Evolutionary conservation across 2,329 filamentous ascomycete genomes (phyloP).

Genomic region (Neoscytalidium dimidiatum): DNA sequence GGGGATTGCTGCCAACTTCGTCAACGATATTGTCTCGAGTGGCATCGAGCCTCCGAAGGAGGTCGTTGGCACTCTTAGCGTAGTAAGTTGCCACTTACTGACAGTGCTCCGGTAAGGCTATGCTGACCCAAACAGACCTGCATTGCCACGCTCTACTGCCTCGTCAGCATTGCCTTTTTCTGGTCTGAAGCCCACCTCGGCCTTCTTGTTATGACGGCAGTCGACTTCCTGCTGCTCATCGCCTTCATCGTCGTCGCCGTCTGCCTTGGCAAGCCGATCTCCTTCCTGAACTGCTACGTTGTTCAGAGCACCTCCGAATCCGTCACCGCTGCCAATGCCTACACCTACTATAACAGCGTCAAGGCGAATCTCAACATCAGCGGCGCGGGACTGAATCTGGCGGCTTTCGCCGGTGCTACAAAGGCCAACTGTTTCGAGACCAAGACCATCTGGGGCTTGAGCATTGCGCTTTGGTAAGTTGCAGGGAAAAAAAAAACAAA

Average conservation of each 20-base stretch:
- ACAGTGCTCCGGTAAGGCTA: too few species aligned
- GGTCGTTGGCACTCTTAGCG: conserved; percentile 74
- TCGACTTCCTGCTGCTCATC: conserved; percentile 71
- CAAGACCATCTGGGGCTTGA: conserved; percentile 84
- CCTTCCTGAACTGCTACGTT: conserved; percentile 70
- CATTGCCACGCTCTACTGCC: conserved; percentile 75
- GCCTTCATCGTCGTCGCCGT: conserved; percentile 77
- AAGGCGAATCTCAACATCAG: conserved; percentile 53
- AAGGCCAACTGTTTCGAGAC: conserved; percentile 75
- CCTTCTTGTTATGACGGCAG: conserved; percentile 68
- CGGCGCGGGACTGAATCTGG: conserved; percentile 53
- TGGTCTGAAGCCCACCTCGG: conserved; percentile 77
- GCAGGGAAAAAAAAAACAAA: too few species aligned
- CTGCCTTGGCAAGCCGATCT: conserved; percentile 77
- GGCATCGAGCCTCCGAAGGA: conserved; percentile 69
- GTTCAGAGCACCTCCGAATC: conserved; percentile 49
- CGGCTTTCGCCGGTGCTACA: conserved; percentile 60
- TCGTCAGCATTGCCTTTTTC: conserved; percentile 71
- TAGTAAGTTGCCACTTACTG: too few species aligned
- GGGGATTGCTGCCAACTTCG: conserved; percentile 80
- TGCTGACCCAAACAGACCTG: conserved; percentile 63
- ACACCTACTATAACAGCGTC: conserved; percentile 56
- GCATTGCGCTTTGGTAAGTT: conserved; percentile 71
- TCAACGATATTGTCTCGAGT: conserved; percentile 70
- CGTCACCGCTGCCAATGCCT: conserved; percentile 44